Percentiles rank a stretch among this genome's conserved stretches.
Conservation (phyloP, 352 stramenopile species). For the Peronospora destructor region DNA sequence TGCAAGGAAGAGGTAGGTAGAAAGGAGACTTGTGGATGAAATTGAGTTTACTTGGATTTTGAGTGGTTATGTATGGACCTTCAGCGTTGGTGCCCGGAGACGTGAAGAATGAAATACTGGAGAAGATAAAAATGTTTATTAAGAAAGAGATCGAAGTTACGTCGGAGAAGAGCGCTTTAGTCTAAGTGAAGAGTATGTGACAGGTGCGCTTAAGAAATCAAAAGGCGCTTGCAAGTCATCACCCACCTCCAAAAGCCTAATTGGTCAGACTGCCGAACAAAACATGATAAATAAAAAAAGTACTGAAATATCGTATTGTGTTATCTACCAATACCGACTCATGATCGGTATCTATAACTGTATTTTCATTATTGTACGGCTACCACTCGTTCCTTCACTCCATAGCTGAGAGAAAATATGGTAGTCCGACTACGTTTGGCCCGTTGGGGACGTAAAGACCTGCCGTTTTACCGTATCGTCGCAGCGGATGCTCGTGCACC, state of each 20-base stretch:
- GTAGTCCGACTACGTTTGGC: conserved; percentile 82
- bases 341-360: background rate
- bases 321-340: no score
- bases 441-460: conserved; percentile 81
- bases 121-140: conserved; percentile 89
- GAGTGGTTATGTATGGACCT: conserved; percentile 1
- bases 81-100: conserved; percentile 82
- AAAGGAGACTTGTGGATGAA: background rate
- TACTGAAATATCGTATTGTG: no score
- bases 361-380: conserved; percentile 22
- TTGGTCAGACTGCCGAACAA: no score
- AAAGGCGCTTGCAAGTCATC: no score
- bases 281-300: no score
- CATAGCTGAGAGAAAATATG: conserved; percentile 45
- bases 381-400: conserved; percentile 14
- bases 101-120: conserved; percentile 86
- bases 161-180: conserved; percentile 1
- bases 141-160: conserved; percentile 44
- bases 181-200: no score
- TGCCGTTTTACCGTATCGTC: conserved; percentile 87
- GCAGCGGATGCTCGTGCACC: conserved; percentile 74
- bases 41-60: background rate
- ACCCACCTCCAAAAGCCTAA: no score
- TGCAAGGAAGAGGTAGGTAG: conserved; percentile 77
- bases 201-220: no score